phyloP scores from a whole-genome alignment of 2,329 filamentous ascomycete genomes.

The Sarocladium strictum region DNA sequence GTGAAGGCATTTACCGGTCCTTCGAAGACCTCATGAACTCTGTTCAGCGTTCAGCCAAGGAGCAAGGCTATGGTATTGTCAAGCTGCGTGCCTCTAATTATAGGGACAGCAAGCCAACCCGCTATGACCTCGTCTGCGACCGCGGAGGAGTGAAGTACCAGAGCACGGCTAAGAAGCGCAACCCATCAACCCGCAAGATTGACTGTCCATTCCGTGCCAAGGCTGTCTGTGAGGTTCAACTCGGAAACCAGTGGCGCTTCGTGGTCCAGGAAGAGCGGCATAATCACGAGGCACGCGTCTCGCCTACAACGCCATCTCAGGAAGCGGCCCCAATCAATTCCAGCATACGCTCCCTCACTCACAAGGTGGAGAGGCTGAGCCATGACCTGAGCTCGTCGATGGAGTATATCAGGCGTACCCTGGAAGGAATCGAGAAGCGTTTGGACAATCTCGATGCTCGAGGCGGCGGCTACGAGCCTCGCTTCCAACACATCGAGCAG shows the following conservation, averaged over 20 bases:
- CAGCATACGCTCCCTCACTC: slow-evolving; percentile 50
- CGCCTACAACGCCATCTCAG: slow-evolving; percentile 47
- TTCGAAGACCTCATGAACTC: slow-evolving; percentile 54
- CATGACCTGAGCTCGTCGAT: slow-evolving; percentile 51
- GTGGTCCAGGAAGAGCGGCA: slow-evolving; percentile 54
- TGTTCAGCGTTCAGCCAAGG: slow-evolving; percentile 54
- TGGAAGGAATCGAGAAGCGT: slow-evolving; percentile 49
- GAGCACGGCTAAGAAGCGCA: slow-evolving; percentile 60
- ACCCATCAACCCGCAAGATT: slow-evolving; percentile 57
- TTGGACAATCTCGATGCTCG: slow-evolving; percentile 47
- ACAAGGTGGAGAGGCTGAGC: slow-evolving; percentile 53
- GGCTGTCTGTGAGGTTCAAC: slow-evolving; percentile 57
- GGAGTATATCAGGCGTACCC: slow-evolving; percentile 41
- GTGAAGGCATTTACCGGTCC: slow-evolving; percentile 53
- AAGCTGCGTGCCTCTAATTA: slow-evolving; percentile 60
- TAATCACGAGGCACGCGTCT: slow-evolving; percentile 54
- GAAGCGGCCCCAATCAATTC: slow-evolving; percentile 52
- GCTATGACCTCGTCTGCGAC: slow-evolving; percentile 58
- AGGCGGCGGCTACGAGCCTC: slow-evolving; percentile 34
- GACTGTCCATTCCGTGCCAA: slow-evolving; percentile 59
- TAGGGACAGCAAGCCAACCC: slow-evolving; percentile 55
- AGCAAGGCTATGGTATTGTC: slow-evolving; percentile 57
- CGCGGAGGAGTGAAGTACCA: slow-evolving; percentile 59
- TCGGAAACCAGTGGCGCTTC: slow-evolving; percentile 60
- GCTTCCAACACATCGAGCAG: slow-evolving; percentile 38